phyloP scores from a whole-genome alignment of 164 flowering plant species.

The Cinnamomum chago region DNA sequence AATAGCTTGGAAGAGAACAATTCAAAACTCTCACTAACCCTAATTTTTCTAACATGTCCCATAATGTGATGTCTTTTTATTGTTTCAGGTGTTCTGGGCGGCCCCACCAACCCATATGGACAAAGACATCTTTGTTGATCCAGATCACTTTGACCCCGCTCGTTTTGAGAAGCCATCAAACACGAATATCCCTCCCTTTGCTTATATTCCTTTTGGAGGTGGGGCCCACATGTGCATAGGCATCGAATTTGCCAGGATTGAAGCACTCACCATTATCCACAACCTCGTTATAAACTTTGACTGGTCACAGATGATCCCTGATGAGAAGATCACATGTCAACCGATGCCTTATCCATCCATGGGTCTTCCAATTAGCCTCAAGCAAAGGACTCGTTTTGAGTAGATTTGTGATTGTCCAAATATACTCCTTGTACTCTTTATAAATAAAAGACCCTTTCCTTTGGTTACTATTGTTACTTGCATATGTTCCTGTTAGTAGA shows the following conservation, averaged over 20 bases:
- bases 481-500: too few relatives aligned
- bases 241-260: slow-evolving; percentile 18
- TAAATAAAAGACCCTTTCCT: too few relatives aligned
- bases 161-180: slow-evolving; percentile 16
- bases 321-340: slow-evolving; percentile 25
- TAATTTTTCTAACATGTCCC: background rate
- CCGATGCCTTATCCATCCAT: slow-evolving; percentile 34
- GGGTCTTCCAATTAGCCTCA: slow-evolving; percentile 33
- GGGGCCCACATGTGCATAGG: slow-evolving; percentile 20
- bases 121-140: slow-evolving; percentile 15
- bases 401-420: background rate
- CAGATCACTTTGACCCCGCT: slow-evolving; percentile 15
- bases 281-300: slow-evolving; percentile 15
- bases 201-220: slow-evolving; percentile 23
- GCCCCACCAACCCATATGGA: slow-evolving; percentile 19
- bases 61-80: background rate
- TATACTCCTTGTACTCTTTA: too few relatives aligned
- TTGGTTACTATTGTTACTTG: too few relatives aligned
- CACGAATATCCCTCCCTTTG: slow-evolving; percentile 15
- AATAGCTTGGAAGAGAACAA: too few relatives aligned
- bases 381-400: background rate
- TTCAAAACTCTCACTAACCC: too few relatives aligned
- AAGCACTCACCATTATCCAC: slow-evolving; percentile 14
- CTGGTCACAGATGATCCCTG: slow-evolving; percentile 27
- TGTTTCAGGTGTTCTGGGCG: slow-evolving; percentile 19